Percentiles rank a stretch among this genome's conserved stretches.
These are phyloP conservation scores for Apiospora aurea DNA, from an alignment of 2,329 filamentous ascomycete genomes.

Conservation along the genomic window DNA sequence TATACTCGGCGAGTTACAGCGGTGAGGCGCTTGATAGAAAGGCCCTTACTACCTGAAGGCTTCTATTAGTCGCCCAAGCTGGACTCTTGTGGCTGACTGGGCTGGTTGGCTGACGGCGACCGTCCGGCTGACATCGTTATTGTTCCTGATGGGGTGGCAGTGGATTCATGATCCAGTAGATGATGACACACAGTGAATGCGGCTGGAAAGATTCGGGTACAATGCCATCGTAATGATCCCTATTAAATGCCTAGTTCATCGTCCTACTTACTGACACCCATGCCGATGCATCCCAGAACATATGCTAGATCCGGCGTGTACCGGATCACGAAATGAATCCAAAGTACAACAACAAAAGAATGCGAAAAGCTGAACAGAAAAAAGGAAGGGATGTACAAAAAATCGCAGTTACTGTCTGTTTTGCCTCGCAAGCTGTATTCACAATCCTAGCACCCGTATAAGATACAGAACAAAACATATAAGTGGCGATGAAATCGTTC, in stretches of 20 bases:
- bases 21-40: not conserved
- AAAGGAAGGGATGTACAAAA: not conserved
- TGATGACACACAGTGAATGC: not conserved
- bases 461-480: not conserved
- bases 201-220: not conserved
- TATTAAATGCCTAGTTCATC: too few relatives aligned
- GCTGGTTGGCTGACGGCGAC: not conserved
- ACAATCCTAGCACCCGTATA: not conserved
- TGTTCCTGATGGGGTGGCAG: not conserved
- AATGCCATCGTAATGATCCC: not conserved
- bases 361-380: not conserved
- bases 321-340: not conserved
- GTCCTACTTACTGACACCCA: not conserved
- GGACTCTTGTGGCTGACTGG: conserved; percentile 4
- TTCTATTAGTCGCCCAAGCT: not conserved
- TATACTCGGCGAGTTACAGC: conserved; percentile 16
- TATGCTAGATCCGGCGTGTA: not conserved
- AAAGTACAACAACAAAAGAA: not conserved
- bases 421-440: not conserved
- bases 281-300: not conserved
- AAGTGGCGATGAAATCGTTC: not conserved
- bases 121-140: not conserved
- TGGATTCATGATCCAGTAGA: not conserved
- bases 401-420: conserved; percentile 9
- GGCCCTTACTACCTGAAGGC: not conserved